A percentile compares a stretch with the other conserved stretches of the same genome.
phyloP scores from a whole-genome alignment of 345 rosid species.

The Excoecaria agallocha region DNA sequence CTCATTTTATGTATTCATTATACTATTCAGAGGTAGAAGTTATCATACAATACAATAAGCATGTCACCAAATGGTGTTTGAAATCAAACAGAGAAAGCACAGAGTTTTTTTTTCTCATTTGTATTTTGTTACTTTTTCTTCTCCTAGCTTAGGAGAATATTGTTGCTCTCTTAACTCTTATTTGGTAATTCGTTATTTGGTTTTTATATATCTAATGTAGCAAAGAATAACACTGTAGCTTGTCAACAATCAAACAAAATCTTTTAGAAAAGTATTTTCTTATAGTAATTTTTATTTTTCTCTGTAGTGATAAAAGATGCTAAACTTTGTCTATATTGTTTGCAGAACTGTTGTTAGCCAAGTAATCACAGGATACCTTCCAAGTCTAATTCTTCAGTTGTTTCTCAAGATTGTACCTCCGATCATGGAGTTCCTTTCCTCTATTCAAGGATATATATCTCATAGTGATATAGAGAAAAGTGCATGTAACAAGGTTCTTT shows the following conservation, averaged over 20 bases:
- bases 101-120: not conserved
- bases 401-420: conserved; percentile 85
- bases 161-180: not conserved
- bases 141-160: not conserved
- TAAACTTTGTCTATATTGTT: conserved; percentile 23
- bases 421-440: conserved; percentile 85
- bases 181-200: not conserved
- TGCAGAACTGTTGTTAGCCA: conserved; percentile 77
- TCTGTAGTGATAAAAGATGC: conserved; percentile 5
- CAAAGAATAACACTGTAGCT: not conserved
- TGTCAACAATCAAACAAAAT: not conserved
- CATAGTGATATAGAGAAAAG: conserved; percentile 81
- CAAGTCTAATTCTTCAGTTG: conserved; percentile 80
- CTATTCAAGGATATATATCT: conserved; percentile 87
- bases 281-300: not conserved
- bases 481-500: conserved; percentile 88
- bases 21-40: not conserved
- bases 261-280: not conserved
- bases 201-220: not conserved
- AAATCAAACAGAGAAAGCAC: not conserved
- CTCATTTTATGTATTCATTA: not conserved
- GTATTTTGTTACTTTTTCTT: conserved; percentile 1
- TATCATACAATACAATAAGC: not conserved
- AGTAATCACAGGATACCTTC: conserved; percentile 88
- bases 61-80: not conserved